Percentiles rank a stretch among this genome's conserved stretches.
phyloP scores from a whole-genome alignment of 352 stramenopile genomes.

The Pelagophyceae sp. region DNA sequence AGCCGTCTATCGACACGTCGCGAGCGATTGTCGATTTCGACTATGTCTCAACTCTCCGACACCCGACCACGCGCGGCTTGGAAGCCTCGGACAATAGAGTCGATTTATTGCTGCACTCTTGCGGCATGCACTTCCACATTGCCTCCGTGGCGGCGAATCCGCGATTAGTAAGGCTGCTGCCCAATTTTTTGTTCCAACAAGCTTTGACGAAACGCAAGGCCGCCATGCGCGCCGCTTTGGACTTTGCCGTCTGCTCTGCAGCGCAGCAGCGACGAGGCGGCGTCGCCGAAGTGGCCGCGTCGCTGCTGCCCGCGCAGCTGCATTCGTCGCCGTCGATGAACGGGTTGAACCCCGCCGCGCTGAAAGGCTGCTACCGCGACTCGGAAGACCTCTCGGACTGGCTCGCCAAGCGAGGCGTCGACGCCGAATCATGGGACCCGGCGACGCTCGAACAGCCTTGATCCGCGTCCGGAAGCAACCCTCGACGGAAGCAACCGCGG shows the following conservation, averaged over 20 bases:
- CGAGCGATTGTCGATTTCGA: background rate
- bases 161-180: background rate
- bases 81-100: background rate
- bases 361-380: no score
- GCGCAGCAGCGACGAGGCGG: no score
- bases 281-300: no score
- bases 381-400: background rate
- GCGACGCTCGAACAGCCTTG: background rate
- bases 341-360: no score
- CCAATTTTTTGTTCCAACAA: background rate
- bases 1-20: no score
- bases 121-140: background rate
- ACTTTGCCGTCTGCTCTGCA: no score
- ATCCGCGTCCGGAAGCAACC: no score
- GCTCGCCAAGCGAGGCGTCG: background rate
- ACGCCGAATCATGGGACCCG: background rate
- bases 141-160: background rate
- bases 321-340: no score
- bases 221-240: no score
- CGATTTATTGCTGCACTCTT: background rate
- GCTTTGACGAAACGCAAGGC: background rate
- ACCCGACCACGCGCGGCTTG: background rate
- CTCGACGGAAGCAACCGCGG: no score
- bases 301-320: no score
- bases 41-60: background rate